Conservation (phyloP, 306 rosid genomes). For the barrel medic (Medicago truncatula) region MtrunA17r5.0-ANR NC_053049.1:728001-728500, state of each 20-base stretch:
- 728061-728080: not conserved
- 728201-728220: not conserved
- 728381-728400: no score
- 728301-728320: not conserved
- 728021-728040: slow-evolving; percentile 28
- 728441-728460: no score
- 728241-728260: not conserved
- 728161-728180: not conserved
- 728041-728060: slow-evolving; percentile 8
- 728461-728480: no score
- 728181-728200: not conserved
- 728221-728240: not conserved
- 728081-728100: slow-evolving; percentile 9
- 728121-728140: not conserved
- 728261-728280: not conserved
- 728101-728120: not conserved
- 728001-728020: slow-evolving; percentile 15
- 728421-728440: no score
- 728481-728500: no score
- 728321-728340: not conserved
- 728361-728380: not conserved
- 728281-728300: not conserved
- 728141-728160: not conserved
- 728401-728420: no score
- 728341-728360: not conserved